Evolutionary conservation across 495 filamentous ascomycete genomes (phyloP).

Genomic region (Talaromyces ruber): DNA sequence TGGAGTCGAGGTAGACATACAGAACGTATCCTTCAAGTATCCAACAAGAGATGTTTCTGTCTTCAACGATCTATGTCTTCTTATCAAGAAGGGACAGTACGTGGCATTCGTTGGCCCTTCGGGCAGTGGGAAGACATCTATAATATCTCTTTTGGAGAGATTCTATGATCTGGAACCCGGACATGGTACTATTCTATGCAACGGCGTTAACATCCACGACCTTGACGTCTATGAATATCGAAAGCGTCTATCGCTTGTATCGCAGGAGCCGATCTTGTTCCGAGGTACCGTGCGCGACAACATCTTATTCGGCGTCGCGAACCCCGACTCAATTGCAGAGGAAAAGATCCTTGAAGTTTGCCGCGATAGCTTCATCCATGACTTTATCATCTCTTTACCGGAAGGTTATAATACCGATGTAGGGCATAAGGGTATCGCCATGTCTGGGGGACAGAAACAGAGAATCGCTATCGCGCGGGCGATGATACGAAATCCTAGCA

Average conservation of each 20-base stretch:
- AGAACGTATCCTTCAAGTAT: neutral
- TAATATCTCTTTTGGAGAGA: conserved; percentile 46
- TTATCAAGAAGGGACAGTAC: neutral
- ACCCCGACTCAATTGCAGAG: conserved; percentile 39
- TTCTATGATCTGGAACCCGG: conserved; percentile 43
- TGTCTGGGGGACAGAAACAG: conserved; percentile 65
- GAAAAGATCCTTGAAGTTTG: conserved; percentile 41
- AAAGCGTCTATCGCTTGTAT: conserved; percentile 13
- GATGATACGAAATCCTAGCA: conserved; percentile 50
- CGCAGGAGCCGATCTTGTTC: conserved; percentile 81
- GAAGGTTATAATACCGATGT: conserved; percentile 47
- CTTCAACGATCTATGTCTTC: conserved; percentile 30
- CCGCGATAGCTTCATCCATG: conserved; percentile 50
- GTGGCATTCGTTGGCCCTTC: conserved; percentile 24
- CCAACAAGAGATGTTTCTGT: conserved; percentile 16
- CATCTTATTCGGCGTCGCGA: conserved; percentile 39
- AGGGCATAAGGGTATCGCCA: conserved; percentile 42
- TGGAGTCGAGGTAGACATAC: conserved; percentile 25
- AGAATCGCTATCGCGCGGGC: conserved; percentile 59
- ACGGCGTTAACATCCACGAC: conserved; percentile 48
- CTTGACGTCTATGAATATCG: conserved; percentile 45
- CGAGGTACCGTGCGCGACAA: conserved; percentile 77
- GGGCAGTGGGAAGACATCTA: conserved; percentile 59
- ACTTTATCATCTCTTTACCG: conserved; percentile 54
- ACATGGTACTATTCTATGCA: conserved; percentile 44